A percentile compares a stretch with the other conserved stretches of the same genome.
Evolutionary conservation across 1,284 basidiomycete genomes (phyloP).

Genomic region (Tylopilus sp.): DNA sequence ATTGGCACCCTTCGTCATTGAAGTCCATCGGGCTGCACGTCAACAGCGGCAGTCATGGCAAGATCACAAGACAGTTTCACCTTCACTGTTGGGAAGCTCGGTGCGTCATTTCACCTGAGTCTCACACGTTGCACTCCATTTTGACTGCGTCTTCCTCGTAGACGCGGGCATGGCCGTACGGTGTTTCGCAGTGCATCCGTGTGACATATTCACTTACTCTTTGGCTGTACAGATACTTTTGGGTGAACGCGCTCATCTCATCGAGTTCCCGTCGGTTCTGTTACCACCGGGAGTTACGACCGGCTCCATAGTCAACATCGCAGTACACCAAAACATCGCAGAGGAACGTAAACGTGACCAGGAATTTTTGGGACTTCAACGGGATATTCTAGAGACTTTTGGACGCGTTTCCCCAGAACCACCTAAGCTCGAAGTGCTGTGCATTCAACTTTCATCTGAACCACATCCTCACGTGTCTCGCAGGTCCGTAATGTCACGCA

Average conservation of each 20-base stretch:
- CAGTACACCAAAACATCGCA: conserved; percentile 73
- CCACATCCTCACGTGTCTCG: conserved; percentile 13
- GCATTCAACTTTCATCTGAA: not conserved
- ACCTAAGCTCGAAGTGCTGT: conserved; percentile 64
- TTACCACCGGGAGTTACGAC: conserved; percentile 86
- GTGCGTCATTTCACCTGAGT: conserved; percentile 33
- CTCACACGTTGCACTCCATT: not conserved
- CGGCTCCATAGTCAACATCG: conserved; percentile 96
- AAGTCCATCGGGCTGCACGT: conserved; percentile 5
- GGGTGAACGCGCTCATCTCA: conserved; percentile 87
- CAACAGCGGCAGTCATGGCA: conserved; percentile 20
- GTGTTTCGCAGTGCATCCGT: conserved; percentile 4
- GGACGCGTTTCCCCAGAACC: conserved; percentile 65
- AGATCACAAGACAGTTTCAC: conserved; percentile 53
- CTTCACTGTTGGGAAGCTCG: conserved; percentile 72
- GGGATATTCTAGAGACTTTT: conserved; percentile 72
- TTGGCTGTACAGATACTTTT: conserved; percentile 66
- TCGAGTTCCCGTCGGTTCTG: conserved; percentile 93
- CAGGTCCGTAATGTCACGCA: conserved; percentile 91
- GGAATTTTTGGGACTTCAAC: conserved; percentile 82
- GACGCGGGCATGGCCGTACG: conserved; percentile 80
- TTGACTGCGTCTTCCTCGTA: conserved; percentile 28
- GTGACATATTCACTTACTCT: conserved; percentile 4
- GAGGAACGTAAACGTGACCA: conserved; percentile 80
- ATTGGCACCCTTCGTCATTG: conserved; percentile 4